phyloP scores from a whole-genome alignment of 768 basidiomycete genomes.

The Tulasnella sp. region DNA sequence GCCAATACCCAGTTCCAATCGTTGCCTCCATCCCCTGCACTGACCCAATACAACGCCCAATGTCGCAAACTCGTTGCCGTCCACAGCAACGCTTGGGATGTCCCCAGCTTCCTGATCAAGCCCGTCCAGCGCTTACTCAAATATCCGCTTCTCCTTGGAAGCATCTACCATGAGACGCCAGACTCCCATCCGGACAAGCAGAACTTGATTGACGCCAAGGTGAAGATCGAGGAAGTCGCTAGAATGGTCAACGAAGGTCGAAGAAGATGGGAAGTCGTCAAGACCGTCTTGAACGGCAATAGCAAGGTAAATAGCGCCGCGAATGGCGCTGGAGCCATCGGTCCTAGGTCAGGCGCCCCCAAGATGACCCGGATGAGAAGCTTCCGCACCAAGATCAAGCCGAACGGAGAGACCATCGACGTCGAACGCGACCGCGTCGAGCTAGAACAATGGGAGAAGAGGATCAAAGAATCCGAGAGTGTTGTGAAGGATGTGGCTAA shows the following conservation, averaged over 20 bases:
- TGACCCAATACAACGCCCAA: constrained; percentile 62
- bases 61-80: constrained; percentile 64
- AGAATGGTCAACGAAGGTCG: constrained; percentile 74
- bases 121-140: constrained; percentile 95
- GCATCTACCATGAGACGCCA: constrained; percentile 67
- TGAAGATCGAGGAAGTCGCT: constrained; percentile 67
- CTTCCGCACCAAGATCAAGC: constrained; percentile 34
- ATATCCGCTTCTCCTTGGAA: constrained; percentile 76
- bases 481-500: constrained; percentile 62
- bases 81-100: constrained; percentile 86
- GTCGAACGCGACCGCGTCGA: constrained; percentile 35
- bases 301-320: constrained; percentile 2
- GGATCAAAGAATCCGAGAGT: constrained; percentile 54
- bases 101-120: constrained; percentile 91
- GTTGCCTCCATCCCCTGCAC: constrained; percentile 45
- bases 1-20: constrained; percentile 65
- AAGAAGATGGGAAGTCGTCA: constrained; percentile 72
- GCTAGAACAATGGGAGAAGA: constrained; percentile 54
- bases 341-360: constrained; percentile 18
- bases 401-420: constrained; percentile 4
- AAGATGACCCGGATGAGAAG: constrained; percentile 25
- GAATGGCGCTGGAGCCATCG: not conserved
- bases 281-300: constrained; percentile 52
- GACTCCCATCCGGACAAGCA: constrained; percentile 63
- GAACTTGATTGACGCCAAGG: constrained; percentile 51